A percentile compares a stretch with the other conserved stretches of the same genome.
Evolutionary conservation across 2,329 filamentous ascomycete genomes (phyloP).

Genomic region (Madurella fahalii): DNA sequence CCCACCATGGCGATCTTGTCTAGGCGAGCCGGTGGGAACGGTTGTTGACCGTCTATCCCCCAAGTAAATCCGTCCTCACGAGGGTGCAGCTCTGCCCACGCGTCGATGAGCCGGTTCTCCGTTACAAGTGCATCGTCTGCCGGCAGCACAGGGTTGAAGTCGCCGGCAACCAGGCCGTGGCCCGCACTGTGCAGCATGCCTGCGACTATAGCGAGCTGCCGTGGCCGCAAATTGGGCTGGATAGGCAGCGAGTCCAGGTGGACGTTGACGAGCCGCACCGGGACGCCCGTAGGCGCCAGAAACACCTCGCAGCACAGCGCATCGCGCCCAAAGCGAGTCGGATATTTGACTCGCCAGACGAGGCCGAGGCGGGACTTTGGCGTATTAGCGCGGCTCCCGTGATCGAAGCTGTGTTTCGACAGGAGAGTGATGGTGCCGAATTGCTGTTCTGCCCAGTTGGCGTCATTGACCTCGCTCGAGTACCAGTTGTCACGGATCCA

Average conservation of each 20-base stretch:
- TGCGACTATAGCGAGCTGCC: not conserved
- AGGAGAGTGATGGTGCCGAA: constrained; percentile 4
- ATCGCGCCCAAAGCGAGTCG: not conserved
- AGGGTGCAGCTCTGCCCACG: not conserved
- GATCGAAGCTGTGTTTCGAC: not conserved
- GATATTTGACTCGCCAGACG: not conserved
- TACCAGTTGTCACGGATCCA: not conserved
- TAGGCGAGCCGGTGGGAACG: constrained; percentile 1
- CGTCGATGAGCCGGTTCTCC: constrained; percentile 1
- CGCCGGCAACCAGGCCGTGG: not conserved
- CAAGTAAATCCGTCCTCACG: not conserved
- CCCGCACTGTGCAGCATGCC: not conserved
- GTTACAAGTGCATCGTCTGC: not conserved
- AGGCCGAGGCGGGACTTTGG: not conserved
- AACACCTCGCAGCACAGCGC: constrained; percentile 8
- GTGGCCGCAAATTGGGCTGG: constrained; percentile 1
- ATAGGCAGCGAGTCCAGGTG: constrained; percentile 9
- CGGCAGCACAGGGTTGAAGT: constrained; percentile 7
- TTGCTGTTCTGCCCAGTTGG: not conserved
- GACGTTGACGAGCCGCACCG: not conserved
- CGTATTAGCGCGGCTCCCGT: too few species aligned
- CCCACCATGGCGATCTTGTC: not conserved
- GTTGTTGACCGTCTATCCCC: not conserved
- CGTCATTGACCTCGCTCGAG: constrained; percentile 1
- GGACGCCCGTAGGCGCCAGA: not conserved